Base-by-base conservation (phyloP, 2,329 filamentous ascomycete species). In the Pseudocercospora ulei region DNA sequence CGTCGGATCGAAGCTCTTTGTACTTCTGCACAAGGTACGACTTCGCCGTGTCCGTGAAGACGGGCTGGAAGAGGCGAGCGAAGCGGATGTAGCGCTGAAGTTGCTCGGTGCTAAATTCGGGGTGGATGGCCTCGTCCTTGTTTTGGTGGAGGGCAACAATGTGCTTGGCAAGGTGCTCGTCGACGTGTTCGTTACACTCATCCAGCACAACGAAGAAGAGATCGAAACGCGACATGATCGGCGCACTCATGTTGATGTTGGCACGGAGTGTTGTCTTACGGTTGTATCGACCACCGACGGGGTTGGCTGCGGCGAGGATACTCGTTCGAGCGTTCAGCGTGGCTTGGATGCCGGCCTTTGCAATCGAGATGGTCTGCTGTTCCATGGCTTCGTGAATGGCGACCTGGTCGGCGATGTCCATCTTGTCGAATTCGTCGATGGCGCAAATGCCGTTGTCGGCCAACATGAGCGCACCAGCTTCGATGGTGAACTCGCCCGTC, bases 371-470 rank as follows among this genome's bases (percentile, higher is more conserved):
- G 3, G 90, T 98, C 65, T 98, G 90, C 68, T 98, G 90, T 74
- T 98, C 90, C 90, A 98, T 98, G 43, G 90, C 90, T 76, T 98
- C 90, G 73, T 98, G 90, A 56, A 98, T 98, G 50, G 90, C 90
- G 39, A 98, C 90, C 66, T 98, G 90, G 61, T 98, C 90, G 36
- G 69, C 78, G 46, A 98, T 82, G 56, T 98, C 90, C 90, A 98
- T 98, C 69, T 98, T 98, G 75, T 98, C 90, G 54, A 98, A 98
- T 61, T 98, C 90, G 59, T 98, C 90, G 59, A 98, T 98, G 43
- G 86, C 87, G 63, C 90, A 98, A 54, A 96, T 92, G 38, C 90
- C 90, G 51, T 94, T 95, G 56, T 96, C 76, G 13, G 90, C 90
- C 45, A 98, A 70, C 90, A 98, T 96, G 41, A 98, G 76, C 7